Evolutionary conservation across 2,329 filamentous ascomycete genomes (phyloP), one percentile per base, ranked within the genome.

Genomic region (Hortaea sp.): DNA sequence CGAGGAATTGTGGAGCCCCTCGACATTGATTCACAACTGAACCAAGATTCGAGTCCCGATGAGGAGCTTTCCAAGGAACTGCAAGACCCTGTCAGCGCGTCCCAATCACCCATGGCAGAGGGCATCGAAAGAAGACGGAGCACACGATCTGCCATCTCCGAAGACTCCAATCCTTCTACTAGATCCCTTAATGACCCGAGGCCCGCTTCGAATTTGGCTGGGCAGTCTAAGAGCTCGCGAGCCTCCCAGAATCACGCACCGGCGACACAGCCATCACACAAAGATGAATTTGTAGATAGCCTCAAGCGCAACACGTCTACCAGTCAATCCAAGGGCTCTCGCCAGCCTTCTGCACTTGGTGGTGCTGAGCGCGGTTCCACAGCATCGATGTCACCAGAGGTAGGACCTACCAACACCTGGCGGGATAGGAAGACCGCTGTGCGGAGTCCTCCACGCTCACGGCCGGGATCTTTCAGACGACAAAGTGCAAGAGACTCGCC

Each of bases 31-130:
- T 54, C 63, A 11, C 59, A 58, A 41, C 60, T 61, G 20, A 67
- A 69, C 9, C 58, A 64, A 13, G 70, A 74, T 38, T 76, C 76
- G 60, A 67, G 79, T 37, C 82, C 84, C n/a, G 85, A 90, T 62
- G 86, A 92, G 59, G 58, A 64, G 9, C 53, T 63, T 38, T 44
- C 94, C 77, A 85, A 94, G 47, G 88, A 94, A 66, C 69, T 94
- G 46, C 84, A 87, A 57, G 84, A 79, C 46, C 83, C 86, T 2
- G 79, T 94, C 52, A 76, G 77, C 1, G 81, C 92, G 6, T 81
- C 84, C 20, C 89, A 88, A 63, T 88, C 88, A n/a, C 86, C 88
- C n/a, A 78, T 84, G 38, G 82, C 78, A 10, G 77, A 84, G 0
- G 75, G 81, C 44, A 78, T 79, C 52, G 66, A 73, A 30, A 64